Conservation (phyloP, 2,329 filamentous ascomycete genomes). For the Colletotrichum orbiculare region DNA sequence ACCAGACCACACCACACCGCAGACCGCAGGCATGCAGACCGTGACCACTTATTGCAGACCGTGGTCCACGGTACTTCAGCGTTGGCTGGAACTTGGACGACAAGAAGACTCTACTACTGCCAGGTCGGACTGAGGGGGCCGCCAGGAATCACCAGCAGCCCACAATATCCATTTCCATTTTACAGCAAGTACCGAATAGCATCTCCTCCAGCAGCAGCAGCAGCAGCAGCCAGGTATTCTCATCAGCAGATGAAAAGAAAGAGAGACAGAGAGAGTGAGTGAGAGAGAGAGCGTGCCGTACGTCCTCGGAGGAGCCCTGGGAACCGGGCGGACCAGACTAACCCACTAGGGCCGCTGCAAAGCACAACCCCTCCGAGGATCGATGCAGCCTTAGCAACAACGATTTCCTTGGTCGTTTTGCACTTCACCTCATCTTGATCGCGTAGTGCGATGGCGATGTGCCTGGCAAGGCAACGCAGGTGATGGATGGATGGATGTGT, state of each 20-base stretch:
- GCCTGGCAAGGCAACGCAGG: slow-evolving; percentile 9
- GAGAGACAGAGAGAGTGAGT: not conserved
- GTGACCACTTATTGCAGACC: slow-evolving; percentile 4
- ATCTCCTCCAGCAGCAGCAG: not conserved
- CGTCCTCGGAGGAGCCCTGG: slow-evolving; percentile 2
- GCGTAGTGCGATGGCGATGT: not conserved
- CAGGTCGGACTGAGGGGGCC: not conserved
- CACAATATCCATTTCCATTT: not conserved
- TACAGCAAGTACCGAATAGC: too few relatives aligned
- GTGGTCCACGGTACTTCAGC: slow-evolving; percentile 7
- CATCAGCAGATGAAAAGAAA: not conserved
- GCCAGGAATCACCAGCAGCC: slow-evolving; percentile 21
- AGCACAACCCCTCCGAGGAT: slow-evolving; percentile 32
- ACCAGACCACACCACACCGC: slow-evolving; percentile 14
- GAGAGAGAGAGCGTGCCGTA: too few relatives aligned
- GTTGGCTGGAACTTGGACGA: too few relatives aligned
- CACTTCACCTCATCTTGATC: slow-evolving; percentile 8
- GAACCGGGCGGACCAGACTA: slow-evolving; percentile 27
- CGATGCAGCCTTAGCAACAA: slow-evolving; percentile 24
- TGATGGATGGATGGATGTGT: slow-evolving; percentile 9
- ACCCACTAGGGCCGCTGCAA: slow-evolving; percentile 33
- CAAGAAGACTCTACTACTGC: not conserved
- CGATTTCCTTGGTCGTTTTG: not conserved
- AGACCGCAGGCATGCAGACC: slow-evolving; percentile 4
- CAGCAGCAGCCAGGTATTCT: not conserved